Evolutionary conservation across 495 filamentous ascomycete species (phyloP).

Genomic region (Saxophila tyrrhenica): DNA sequence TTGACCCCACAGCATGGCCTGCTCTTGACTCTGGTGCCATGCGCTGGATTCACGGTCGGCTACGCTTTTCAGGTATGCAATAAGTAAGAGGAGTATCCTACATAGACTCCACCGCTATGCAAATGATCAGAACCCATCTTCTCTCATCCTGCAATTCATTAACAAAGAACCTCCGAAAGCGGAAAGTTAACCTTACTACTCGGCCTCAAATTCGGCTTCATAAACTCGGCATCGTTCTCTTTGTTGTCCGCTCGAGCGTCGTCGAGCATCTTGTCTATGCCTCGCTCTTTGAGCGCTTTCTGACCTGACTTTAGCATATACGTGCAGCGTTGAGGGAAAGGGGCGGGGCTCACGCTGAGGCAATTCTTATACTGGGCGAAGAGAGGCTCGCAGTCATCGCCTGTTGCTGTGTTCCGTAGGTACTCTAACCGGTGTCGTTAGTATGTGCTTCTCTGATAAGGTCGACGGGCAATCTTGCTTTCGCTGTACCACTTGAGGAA

Average conservation of each 20-base stretch:
- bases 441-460: slow-evolving; percentile 5
- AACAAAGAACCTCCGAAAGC: too few species aligned
- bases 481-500: slow-evolving; percentile 96
- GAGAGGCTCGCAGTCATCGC: slow-evolving; percentile 73
- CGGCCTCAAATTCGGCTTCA: slow-evolving; percentile 34
- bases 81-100: too few species aligned
- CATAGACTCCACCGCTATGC: too few species aligned
- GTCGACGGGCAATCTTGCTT: slow-evolving; percentile 45
- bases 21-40: too few species aligned
- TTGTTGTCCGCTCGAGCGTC: slow-evolving; percentile 72
- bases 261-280: slow-evolving; percentile 76
- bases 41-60: too few species aligned
- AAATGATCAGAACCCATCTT: too few species aligned
- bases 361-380: slow-evolving; percentile 79
- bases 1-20: too few species aligned
- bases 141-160: too few species aligned
- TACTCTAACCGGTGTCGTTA: slow-evolving; percentile 49
- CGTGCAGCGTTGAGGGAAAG: neutral
- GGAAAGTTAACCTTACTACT: neutral
- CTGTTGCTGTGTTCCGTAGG: slow-evolving; percentile 63
- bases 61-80: too few species aligned
- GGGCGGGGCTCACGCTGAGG: slow-evolving; percentile 48
- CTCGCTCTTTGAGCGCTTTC: slow-evolving; percentile 70
- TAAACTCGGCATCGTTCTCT: slow-evolving; percentile 64
- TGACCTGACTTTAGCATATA: slow-evolving; percentile 25